Conservation (phyloP, 2,329 filamentous ascomycete genomes). For the Penicillium italicum region DNA sequence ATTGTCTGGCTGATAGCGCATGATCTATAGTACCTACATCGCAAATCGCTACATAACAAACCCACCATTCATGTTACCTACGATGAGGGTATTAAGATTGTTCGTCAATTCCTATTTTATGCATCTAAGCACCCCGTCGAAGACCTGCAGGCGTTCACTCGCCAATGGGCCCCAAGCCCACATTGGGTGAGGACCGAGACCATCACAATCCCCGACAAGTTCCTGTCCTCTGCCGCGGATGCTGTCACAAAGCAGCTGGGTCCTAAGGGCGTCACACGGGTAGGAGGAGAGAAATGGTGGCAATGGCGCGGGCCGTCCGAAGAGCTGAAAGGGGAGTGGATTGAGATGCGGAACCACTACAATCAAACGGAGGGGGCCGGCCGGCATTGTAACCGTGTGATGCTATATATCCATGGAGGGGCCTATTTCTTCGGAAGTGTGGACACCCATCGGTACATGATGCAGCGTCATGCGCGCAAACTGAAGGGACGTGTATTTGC, state of each 20-base stretch:
- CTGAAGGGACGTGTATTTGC: constrained; percentile 86
- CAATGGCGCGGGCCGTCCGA: constrained; percentile 69
- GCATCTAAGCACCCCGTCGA: constrained; percentile 88
- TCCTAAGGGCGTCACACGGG: constrained; percentile 64
- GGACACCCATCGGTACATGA: constrained; percentile 95
- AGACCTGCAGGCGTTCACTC: constrained; percentile 85
- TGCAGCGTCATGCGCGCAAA: constrained; percentile 93
- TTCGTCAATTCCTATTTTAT: constrained; percentile 80
- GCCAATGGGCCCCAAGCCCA: constrained; percentile 86
- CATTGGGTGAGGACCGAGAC: constrained; percentile 80
- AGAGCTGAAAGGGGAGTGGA: constrained; percentile 80
- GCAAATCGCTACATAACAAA: constrained; percentile 68
- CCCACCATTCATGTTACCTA: constrained; percentile 91
- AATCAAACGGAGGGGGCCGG: constrained; percentile 64
- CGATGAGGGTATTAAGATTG: constrained; percentile 83
- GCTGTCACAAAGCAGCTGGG: constrained; percentile 73
- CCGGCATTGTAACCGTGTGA: constrained; percentile 64
- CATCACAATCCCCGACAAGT: constrained; percentile 61
- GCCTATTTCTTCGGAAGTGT: constrained; percentile 95
- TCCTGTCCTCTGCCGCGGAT: constrained; percentile 63
- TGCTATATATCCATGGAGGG: constrained; percentile 91
- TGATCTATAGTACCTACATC: constrained; percentile 68
- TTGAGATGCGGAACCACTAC: constrained; percentile 87
- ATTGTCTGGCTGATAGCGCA: neutral
- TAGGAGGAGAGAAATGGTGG: constrained; percentile 87